phyloP scores from a whole-genome alignment of 2,329 filamentous ascomycete species.

The Amphichorda felina region DNA sequence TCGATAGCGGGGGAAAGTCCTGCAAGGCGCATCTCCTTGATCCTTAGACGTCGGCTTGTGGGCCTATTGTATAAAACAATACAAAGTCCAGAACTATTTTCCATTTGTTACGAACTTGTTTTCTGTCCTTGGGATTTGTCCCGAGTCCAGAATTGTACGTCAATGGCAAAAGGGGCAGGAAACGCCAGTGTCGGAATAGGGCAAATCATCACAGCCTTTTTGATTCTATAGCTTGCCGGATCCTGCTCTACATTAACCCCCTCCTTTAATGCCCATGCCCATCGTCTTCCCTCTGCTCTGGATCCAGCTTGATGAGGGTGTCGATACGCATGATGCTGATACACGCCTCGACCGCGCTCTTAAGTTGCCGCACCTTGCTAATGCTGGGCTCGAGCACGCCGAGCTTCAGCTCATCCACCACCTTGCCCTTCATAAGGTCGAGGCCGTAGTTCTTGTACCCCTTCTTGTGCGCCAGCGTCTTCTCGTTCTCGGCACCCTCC shows the following conservation, averaged over 20 bases:
- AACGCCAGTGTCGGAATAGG: no score
- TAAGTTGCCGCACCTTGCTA: slow-evolving; percentile 96
- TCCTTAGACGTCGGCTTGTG: slow-evolving; percentile 6
- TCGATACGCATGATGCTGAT: slow-evolving; percentile 99
- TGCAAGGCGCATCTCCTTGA: background rate
- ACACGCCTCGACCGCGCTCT: slow-evolving; percentile 96
- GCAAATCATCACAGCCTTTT: no score
- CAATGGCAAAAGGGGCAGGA: background rate
- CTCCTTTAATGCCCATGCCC: slow-evolving; percentile 65
- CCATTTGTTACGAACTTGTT: background rate
- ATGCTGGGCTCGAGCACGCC: slow-evolving; percentile 94
- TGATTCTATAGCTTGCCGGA: background rate
- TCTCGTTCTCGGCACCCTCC: slow-evolving; percentile 84
- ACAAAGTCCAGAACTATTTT: slow-evolving; percentile 2
- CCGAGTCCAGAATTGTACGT: no score
- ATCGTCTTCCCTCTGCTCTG: slow-evolving; percentile 66
- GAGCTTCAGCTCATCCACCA: slow-evolving; percentile 86
- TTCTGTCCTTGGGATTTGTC: background rate
- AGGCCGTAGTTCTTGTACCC: slow-evolving; percentile 98
- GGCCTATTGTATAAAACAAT: slow-evolving; percentile 7
- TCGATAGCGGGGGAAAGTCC: background rate
- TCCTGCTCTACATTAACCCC: slow-evolving; percentile 9
- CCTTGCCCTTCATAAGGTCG: slow-evolving; percentile 78
- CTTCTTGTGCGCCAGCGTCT: slow-evolving; percentile 84
- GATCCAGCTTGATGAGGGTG: slow-evolving; percentile 95